These are phyloP conservation scores for Hypoxylon sp. DNA, from an alignment of 2,329 filamentous ascomycete species.

Conservation along the genomic window DNA sequence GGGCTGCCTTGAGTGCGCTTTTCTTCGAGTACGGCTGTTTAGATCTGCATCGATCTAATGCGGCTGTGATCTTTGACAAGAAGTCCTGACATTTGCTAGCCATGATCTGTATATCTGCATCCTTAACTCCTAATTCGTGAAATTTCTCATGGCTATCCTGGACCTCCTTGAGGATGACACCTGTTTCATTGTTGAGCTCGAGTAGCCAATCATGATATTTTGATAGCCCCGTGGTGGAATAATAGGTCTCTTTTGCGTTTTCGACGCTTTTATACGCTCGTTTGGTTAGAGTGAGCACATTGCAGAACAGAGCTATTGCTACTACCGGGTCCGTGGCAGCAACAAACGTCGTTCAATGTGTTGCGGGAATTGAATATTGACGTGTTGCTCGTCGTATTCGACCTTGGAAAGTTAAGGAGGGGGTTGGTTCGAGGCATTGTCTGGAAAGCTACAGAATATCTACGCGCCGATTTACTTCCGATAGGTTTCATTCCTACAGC, in stretches of 20 bases:
- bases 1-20: not conserved
- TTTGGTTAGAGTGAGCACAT: conserved; percentile 20
- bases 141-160: not conserved
- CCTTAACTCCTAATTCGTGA: not conserved
- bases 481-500: not conserved
- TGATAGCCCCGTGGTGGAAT: conserved; percentile 21
- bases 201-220: conserved; percentile 13
- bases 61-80: conserved; percentile 1
- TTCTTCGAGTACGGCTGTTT: conserved; percentile 2
- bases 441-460: too few species aligned
- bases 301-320: conserved; percentile 11
- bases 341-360: not conserved
- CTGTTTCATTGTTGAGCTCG: conserved; percentile 1
- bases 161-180: conserved; percentile 2
- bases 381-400: not conserved
- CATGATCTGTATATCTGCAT: conserved; percentile 3
- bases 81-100: conserved; percentile 7
- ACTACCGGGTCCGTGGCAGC: conserved; percentile 21
- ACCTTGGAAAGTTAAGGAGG: not conserved
- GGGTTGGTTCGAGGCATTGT: not conserved
- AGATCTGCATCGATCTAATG: conserved; percentile 5
- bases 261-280: conserved; percentile 16
- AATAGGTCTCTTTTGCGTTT: conserved; percentile 22
- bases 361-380: not conserved
- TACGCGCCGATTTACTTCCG: too few species aligned